These are phyloP conservation scores for Fusarium sp. DNA, from an alignment of 2,329 filamentous ascomycete genomes.

Conservation along the genomic window DNA sequence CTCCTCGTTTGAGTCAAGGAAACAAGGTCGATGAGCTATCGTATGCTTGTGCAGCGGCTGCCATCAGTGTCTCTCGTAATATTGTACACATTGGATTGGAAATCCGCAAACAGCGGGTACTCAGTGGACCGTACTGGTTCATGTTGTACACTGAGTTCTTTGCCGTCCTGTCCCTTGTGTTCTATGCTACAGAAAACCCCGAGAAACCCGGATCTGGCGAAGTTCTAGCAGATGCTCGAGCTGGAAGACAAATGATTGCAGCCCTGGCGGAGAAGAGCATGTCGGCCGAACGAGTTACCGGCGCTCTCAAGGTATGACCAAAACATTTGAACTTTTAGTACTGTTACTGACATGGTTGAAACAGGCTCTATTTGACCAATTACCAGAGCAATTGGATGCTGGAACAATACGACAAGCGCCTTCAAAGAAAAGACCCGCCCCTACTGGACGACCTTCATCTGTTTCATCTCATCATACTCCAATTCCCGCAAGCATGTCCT, in stretches of 20 bases:
- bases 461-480: slow-evolving; percentile 46
- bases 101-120: slow-evolving; percentile 77
- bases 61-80: slow-evolving; percentile 73
- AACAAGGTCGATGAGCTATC: slow-evolving; percentile 78
- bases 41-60: slow-evolving; percentile 76
- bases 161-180: slow-evolving; percentile 81
- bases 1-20: slow-evolving; percentile 67
- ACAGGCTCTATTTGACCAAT: slow-evolving; percentile 84
- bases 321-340: slow-evolving; percentile 14
- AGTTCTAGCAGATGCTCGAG: slow-evolving; percentile 84
- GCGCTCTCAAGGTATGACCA: slow-evolving; percentile 75
- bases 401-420: slow-evolving; percentile 53
- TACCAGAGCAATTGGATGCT: slow-evolving; percentile 78
- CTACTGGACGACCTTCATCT: slow-evolving; percentile 51
- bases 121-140: slow-evolving; percentile 90
- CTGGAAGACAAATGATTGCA: slow-evolving; percentile 85
- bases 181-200: slow-evolving; percentile 84
- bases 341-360: slow-evolving; percentile 19
- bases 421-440: slow-evolving; percentile 69
- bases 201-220: slow-evolving; percentile 80
- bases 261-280: slow-evolving; percentile 85
- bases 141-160: slow-evolving; percentile 88
- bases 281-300: slow-evolving; percentile 88
- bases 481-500: slow-evolving; percentile 49
- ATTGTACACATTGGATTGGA: slow-evolving; percentile 84